These are phyloP conservation scores for Fagopyrum esculentum DNA, from an alignment of 148 eudicot species.

Conservation along the genomic window DNA sequence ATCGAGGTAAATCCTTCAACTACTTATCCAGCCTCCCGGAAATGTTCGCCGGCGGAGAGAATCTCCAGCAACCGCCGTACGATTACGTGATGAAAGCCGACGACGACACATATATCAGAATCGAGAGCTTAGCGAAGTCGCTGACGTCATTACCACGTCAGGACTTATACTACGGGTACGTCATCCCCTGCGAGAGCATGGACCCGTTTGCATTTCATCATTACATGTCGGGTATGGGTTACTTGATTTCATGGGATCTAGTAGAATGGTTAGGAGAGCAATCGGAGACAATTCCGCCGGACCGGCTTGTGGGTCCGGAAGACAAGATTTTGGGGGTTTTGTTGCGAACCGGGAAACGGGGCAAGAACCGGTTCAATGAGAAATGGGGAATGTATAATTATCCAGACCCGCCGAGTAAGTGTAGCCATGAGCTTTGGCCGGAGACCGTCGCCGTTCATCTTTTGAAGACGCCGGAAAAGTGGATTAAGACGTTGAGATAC, in stretches of 20 bases:
- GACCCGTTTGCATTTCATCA: constrained; percentile 37
- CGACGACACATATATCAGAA: constrained; percentile 39
- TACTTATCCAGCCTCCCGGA: constrained; percentile 46
- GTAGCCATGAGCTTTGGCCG: constrained; percentile 48
- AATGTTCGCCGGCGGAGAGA: constrained; percentile 11
- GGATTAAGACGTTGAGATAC: constrained; percentile 34
- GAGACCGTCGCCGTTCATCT: constrained; percentile 48
- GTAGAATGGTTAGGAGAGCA: constrained; percentile 32
- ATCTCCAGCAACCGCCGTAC: constrained; percentile 12
- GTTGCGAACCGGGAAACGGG: constrained; percentile 35
- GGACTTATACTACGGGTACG: constrained; percentile 49
- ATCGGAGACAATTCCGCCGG: constrained; percentile 16
- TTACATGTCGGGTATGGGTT: constrained; percentile 68
- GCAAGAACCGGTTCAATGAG: constrained; percentile 36
- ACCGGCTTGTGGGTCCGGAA: constrained; percentile 37
- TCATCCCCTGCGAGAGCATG: constrained; percentile 53
- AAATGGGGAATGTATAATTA: constrained; percentile 56
- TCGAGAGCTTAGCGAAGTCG: constrained; percentile 26
- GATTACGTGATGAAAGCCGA: constrained; percentile 61
- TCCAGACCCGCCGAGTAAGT: constrained; percentile 42
- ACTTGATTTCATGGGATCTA: constrained; percentile 48
- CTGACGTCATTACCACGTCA: constrained; percentile 31
- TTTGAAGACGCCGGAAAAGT: constrained; percentile 42
- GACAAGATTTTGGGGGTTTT: constrained; percentile 46
- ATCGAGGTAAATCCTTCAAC: constrained; percentile 41